Percentiles rank a stretch among this genome's conserved stretches.
Evolutionary conservation across 176 grass and related monocot genomes (phyloP).

Genomic region (Leersia perrieri): DNA sequence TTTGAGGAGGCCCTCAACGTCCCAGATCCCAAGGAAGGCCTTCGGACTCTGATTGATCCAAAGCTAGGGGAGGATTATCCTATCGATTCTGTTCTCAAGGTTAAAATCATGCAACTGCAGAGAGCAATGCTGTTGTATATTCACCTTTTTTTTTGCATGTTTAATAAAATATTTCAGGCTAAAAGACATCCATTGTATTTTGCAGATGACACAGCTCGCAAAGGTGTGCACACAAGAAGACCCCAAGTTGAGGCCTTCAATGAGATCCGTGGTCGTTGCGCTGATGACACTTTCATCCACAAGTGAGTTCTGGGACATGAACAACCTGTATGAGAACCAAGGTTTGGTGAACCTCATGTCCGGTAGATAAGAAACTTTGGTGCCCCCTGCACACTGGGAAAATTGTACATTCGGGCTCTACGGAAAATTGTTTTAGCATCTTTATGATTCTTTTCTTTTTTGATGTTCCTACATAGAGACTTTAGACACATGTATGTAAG

Average conservation of each 20-base stretch:
- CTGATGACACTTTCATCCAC: constrained; percentile 76
- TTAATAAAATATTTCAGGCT: neutral
- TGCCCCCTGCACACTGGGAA: neutral
- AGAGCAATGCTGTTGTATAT: neutral
- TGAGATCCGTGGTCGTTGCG: constrained; percentile 78
- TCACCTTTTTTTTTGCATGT: neutral
- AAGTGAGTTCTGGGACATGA: constrained; percentile 81
- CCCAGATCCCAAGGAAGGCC: constrained; percentile 59
- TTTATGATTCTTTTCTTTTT: neutral
- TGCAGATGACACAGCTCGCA: constrained; percentile 68
- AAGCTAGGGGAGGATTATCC: constrained; percentile 62
- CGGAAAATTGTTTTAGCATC: neutral
- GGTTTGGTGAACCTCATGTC: constrained; percentile 70
- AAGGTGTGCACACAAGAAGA: constrained; percentile 80
- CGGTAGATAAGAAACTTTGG: constrained; percentile 42
- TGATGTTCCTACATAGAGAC: neutral
- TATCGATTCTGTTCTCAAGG: constrained; percentile 66
- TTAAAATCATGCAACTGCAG: neutral
- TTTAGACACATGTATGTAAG: neutral
- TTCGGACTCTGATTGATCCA: constrained; percentile 59
- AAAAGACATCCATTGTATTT: neutral
- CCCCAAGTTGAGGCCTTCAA: constrained; percentile 64
- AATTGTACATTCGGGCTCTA: constrained; percentile 16
- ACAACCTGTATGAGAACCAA: constrained; percentile 54
- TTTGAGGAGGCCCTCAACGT: constrained; percentile 65